Evolutionary conservation across 345 rosid species (phyloP), one percentile per base, ranked within the genome.

Genomic region (Mangifera indica): DNA sequence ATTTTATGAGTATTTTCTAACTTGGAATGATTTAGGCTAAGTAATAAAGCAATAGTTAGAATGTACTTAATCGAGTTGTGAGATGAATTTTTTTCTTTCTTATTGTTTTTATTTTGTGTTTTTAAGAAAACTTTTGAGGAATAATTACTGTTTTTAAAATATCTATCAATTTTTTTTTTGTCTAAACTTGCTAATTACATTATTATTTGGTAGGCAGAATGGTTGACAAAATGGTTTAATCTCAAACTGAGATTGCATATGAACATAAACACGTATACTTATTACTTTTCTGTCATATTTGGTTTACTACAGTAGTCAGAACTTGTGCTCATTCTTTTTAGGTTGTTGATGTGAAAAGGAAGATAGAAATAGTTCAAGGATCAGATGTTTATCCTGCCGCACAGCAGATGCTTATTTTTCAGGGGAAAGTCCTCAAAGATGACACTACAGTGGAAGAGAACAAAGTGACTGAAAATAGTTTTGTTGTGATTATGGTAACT

Each of bases 401-500:
- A 29, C 88, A 82, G 45, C 94, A 74, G 73, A 88, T 93, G 94
- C 96, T 93, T 56, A 91, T 93, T 76, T 62, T 88, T 74, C 93
- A 91, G 77, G 97, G 97, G 46, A 91, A 86, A 76, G 94, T 93
- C 53, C 96, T 93, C 51, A 85, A 83, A 70, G 97, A 93, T 72
- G 74, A 78, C 75, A 86, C 93, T 9, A 93, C 98, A 34, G 65
- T 93, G 75, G 93, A 80, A 24, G 94, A 86, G 71, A 91, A 85
- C 63, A 84, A 86, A 75, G 91, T 93, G 40, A 83, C 82, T 25
- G 97, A 91, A 76, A 85, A 86, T 70, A 88, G 85, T 78, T 93
- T 91, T 79, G 76, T 90, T 74, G 97, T 93, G 49, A 80, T 93
- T 64, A 91, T 93, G 98, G 73, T 88, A 75, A 48, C 87, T 32